Conservation (phyloP, 305 asterid genomes). For the Andrographis paniculata region DNA sequence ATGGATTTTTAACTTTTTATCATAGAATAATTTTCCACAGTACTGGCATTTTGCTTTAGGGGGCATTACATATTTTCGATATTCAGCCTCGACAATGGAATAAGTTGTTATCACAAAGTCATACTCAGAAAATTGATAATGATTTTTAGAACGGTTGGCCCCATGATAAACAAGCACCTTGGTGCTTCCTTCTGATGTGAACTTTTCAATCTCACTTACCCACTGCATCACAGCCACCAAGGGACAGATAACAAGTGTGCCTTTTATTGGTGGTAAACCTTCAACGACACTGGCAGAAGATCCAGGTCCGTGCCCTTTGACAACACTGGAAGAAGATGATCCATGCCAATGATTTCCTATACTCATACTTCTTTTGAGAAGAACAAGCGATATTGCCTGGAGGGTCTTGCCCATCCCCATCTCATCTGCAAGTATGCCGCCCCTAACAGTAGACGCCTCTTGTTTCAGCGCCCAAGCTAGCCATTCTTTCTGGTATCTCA, state of each 20-base stretch:
- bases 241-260: constrained; percentile 89
- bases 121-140: constrained; percentile 51
- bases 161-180: constrained; percentile 86
- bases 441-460: constrained; percentile 67
- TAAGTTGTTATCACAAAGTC: constrained; percentile 92
- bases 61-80: constrained; percentile 72
- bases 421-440: constrained; percentile 97
- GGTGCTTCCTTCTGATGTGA: constrained; percentile 67
- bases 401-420: constrained; percentile 99
- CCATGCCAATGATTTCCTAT: constrained; percentile 28
- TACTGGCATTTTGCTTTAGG: constrained; percentile 69
- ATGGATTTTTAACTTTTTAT: constrained; percentile 55
- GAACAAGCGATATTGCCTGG: constrained; percentile 92
- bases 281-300: constrained; percentile 43
- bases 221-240: constrained; percentile 81
- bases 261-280: constrained; percentile 49
- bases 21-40: constrained; percentile 60
- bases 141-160: constrained; percentile 50
- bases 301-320: constrained; percentile 27
- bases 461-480: constrained; percentile 87
- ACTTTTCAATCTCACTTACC: constrained; percentile 79
- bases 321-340: constrained; percentile 41
- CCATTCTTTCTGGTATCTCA: constrained; percentile 95
- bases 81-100: constrained; percentile 80
- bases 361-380: constrained; percentile 49